phyloP scores from a whole-genome alignment of 2,329 filamentous ascomycete species.

The Chrysoporthe cubensis region DNA sequence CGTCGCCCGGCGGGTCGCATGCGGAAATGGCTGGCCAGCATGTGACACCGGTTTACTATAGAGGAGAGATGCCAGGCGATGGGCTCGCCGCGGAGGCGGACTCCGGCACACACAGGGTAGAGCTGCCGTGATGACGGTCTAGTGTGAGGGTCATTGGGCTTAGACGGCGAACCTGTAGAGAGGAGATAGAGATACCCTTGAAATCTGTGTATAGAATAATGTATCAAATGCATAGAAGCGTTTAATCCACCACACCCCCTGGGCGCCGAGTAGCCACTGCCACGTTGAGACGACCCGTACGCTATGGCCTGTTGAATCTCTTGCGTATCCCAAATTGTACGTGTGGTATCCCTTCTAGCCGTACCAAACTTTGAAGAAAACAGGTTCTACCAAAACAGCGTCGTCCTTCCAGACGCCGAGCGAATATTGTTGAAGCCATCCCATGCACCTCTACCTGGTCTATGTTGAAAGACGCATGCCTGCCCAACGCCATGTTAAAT shows the following conservation, averaged over 20 bases:
- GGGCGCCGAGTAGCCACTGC: background rate
- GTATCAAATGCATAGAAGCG: background rate
- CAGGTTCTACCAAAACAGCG: background rate
- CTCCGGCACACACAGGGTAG: background rate
- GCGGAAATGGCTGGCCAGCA: background rate
- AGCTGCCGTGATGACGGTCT: background rate
- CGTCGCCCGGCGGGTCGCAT: background rate
- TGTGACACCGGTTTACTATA: background rate
- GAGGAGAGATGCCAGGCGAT: background rate
- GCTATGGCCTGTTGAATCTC: background rate
- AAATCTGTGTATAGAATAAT: background rate
- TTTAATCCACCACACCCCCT: background rate
- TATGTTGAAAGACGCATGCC: slow-evolving; percentile 19
- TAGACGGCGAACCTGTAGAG: too few species aligned
- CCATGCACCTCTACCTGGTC: background rate
- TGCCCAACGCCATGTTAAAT: slow-evolving; percentile 29
- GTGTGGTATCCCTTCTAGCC: too few species aligned
- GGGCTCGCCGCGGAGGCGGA: background rate
- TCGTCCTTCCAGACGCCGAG: background rate
- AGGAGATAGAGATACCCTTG: background rate
- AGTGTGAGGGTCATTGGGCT: too few species aligned
- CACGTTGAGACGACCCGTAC: background rate
- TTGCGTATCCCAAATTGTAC: background rate
- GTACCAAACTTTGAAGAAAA: background rate
- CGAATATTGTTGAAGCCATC: slow-evolving; percentile 14